These are phyloP conservation scores for Ottelia alismoides DNA, from an alignment of 106 monocot species.

Conservation along the genomic window DNA sequence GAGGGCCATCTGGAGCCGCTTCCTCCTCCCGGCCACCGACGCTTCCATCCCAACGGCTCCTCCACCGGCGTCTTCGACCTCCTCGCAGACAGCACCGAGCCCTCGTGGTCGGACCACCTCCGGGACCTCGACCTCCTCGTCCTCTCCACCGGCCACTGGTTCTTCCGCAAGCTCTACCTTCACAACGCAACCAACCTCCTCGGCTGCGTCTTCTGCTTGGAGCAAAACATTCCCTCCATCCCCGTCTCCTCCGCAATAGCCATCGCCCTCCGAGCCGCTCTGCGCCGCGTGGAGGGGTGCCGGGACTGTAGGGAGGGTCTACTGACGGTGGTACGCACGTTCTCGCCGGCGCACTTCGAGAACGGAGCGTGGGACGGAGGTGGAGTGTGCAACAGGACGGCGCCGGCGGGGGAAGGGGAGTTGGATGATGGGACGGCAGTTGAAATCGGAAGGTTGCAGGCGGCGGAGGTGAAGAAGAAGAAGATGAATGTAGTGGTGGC, in stretches of 20 bases:
- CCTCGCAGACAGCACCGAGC: slow-evolving; percentile 36
- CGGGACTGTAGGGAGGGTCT: slow-evolving; percentile 1
- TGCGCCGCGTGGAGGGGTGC: slow-evolving; percentile 15
- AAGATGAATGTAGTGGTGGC: slow-evolving; percentile 17
- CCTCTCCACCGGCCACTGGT: slow-evolving; percentile 56
- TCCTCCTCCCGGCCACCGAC: slow-evolving; percentile 35
- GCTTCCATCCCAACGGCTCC: too few relatives aligned
- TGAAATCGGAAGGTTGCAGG: slow-evolving; percentile 14
- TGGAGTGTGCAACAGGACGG: slow-evolving; percentile 45
- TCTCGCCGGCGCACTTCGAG: slow-evolving; percentile 63
- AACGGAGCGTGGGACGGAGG: slow-evolving; percentile 47
- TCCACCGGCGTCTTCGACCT: slow-evolving; percentile 20
- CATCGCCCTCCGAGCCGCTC: slow-evolving; percentile 23
- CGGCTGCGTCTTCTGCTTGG: slow-evolving; percentile 45
- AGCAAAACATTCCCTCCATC: slow-evolving; percentile 15
- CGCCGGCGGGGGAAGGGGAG: slow-evolving; percentile 14
- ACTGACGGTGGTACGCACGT: slow-evolving; percentile 36
- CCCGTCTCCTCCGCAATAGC: slow-evolving; percentile 9
- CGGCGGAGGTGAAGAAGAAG: slow-evolving; percentile 4
- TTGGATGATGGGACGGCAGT: slow-evolving; percentile 6
- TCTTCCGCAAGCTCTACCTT: slow-evolving; percentile 42
- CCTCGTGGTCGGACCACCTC: slow-evolving; percentile 27
- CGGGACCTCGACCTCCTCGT: slow-evolving; percentile 21
- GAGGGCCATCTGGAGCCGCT: slow-evolving; percentile 36
- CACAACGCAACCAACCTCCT: slow-evolving; percentile 23